Conservation (phyloP, 2,329 filamentous ascomycete genomes). For the Penicillium sumatraense region DNA sequence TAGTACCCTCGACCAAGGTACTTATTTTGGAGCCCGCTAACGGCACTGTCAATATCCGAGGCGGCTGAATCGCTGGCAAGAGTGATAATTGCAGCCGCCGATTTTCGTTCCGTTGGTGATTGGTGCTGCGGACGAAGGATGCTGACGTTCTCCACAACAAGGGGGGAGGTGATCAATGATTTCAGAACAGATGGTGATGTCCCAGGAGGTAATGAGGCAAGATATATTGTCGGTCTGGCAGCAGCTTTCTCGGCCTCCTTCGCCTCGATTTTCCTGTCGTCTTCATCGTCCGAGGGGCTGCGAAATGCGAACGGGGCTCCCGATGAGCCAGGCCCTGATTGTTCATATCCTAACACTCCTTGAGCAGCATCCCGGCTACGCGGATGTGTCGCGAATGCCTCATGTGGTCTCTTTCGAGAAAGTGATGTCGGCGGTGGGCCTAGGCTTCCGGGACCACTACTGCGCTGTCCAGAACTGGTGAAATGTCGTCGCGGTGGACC, state of each 20-base stretch:
- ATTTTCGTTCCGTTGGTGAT: conserved; percentile 65
- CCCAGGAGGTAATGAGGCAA: conserved; percentile 58
- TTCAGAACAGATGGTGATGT: conserved; percentile 57
- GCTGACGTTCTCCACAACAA: conserved; percentile 74
- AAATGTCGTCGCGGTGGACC: conserved; percentile 67
- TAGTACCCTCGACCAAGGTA: conserved; percentile 87
- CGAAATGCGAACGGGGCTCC: conserved; percentile 47
- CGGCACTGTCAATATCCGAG: conserved; percentile 79
- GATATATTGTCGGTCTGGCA: conserved; percentile 60
- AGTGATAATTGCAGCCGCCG: conserved; percentile 77
- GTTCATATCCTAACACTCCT: conserved; percentile 48
- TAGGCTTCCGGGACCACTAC: conserved; percentile 56
- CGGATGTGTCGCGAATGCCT: conserved; percentile 42
- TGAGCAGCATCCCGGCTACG: conserved; percentile 46
- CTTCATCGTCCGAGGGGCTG: conserved; percentile 48
- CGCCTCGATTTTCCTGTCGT: conserved; percentile 44
- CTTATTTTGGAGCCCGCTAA: conserved; percentile 77
- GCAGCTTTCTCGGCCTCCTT: conserved; percentile 53
- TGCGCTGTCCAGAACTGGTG: conserved; percentile 48
- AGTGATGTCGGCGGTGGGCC: conserved; percentile 47
- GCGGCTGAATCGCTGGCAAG: conserved; percentile 79
- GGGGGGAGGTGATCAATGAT: conserved; percentile 53
- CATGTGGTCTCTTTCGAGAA: conserved; percentile 50
- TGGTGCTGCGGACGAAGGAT: conserved; percentile 63
- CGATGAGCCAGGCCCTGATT: conserved; percentile 31